Base-by-base conservation (phyloP, 805 yeast species). In the Lipomyces yamadae region DNA sequence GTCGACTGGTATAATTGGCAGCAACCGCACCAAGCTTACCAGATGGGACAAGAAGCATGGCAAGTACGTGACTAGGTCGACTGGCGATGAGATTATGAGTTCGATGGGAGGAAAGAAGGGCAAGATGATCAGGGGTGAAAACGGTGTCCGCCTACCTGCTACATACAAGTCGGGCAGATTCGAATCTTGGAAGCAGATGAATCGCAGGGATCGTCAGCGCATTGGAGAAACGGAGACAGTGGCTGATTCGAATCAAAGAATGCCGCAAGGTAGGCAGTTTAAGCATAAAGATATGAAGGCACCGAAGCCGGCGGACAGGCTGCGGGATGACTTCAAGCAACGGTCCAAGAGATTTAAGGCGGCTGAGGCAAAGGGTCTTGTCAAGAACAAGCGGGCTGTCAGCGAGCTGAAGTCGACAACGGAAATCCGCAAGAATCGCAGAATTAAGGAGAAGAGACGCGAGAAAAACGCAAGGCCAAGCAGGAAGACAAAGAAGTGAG, bases 71-170 rank as follows among this genome's bases (percentile, higher is more conserved):
- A 67, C 70, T 1, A 34, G 52, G 29, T 54, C 32, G 8, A 35
- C 63, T n/a, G 65, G 61, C 52, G 70, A 67, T 35, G 70, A 64
- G n/a, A 63, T 66, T 13, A 61, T 24, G 24, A 24, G 24, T 24
- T 24, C 61, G 24, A 42, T 59, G 65, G 70, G 71, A 8, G 70
- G 70, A 7, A 68, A 68, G 64, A 68, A 65, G 61, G 71, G 71
- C 30, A 93, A 91, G 79, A 94, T 83, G 78, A 95, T 95, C 74
- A 88, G 92, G 70, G 96, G 98, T 69, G 99, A 95, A 77, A 88
- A 91, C 77, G 99, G 99, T 6, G 92, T 89, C 73, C 86, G 85
- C 76, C 86, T 95, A 59, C 97, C 98, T 5, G 98, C 99, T 0
- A 84, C 95, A 13, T 92, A 88, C 80, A 84, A 91, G 75, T 88